Evolutionary conservation across 1,139 yeast genomes (phyloP), one percentile per base, ranked within the genome.

Genomic region (Yamadazyma blattariae): DNA sequence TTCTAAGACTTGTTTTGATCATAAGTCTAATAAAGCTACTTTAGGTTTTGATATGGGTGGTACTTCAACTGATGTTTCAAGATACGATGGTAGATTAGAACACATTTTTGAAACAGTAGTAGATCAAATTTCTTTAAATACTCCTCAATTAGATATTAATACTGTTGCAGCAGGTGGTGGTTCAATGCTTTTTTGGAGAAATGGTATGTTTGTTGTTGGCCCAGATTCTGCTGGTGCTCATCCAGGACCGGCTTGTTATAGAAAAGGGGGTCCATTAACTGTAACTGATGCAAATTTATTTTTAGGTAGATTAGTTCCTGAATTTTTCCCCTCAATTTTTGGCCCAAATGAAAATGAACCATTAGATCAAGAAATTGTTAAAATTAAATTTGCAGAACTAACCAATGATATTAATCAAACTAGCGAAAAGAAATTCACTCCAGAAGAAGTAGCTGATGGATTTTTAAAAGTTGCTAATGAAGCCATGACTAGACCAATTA

Each of bases 141-240:
- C 77, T 19, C 81, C 82, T 4, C 81, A 75, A 49, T 57, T 75
- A 18, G 79, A 75, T 43, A 75, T 75, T 40, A 73, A 71, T 39
- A 75, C 81, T 2, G 79, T 75, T 11, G 81, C 81, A 22, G 81
- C 81, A 9, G 81, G 81, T 25, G 81, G 81, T 29, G 81, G 81
- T 1, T 71, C 77, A 6, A 71, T 71, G 39, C 51, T 74, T 25
- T 59, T 57, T 37, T 74, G 74, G 64, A 56, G 61, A 38, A 72
- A 74, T 42, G 79, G 79, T 4, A 56, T 74, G 15, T 75, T 73
- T 46, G 64, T 55, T 1, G 80, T 75, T 13, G 80, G 80, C 3
- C 80, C 80, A 1, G 79, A 75, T 42, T 64, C 74, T 35, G 81
- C 80, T 5, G 58, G 75, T 22, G 74, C 80, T 3, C 78, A 75